Evolutionary conservation across 1,139 yeast genomes (phyloP).

Genomic region (Pichia sp.): DNA sequence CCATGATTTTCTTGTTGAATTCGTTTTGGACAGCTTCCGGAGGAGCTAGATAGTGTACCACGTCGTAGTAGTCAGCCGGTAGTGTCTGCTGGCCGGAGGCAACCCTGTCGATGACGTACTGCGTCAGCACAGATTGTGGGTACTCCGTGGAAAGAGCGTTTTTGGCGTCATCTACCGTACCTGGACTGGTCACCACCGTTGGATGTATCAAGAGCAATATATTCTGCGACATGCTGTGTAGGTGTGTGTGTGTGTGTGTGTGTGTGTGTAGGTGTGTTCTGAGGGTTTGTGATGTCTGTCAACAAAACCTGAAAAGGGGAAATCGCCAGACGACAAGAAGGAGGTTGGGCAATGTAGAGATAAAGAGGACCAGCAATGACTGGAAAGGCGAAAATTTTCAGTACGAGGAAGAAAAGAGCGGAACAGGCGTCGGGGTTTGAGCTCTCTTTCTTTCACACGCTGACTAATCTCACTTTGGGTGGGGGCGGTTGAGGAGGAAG

Average conservation of each 20-base stretch:
- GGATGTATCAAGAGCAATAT: constrained; percentile 62
- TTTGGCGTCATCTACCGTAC: constrained; percentile 41
- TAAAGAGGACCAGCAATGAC: neutral
- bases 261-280: neutral
- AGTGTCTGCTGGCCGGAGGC: constrained; percentile 53
- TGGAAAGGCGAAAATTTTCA: constrained; percentile 6
- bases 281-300: too few species aligned
- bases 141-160: constrained; percentile 20
- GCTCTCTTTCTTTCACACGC: neutral
- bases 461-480: neutral
- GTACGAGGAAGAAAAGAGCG: neutral
- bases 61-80: constrained; percentile 39
- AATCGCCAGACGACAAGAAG: neutral
- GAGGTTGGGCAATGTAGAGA: neutral
- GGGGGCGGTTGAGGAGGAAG: neutral
- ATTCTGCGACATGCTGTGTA: constrained; percentile 2
- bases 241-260: neutral
- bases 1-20: constrained; percentile 44
- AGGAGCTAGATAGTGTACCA: constrained; percentile 59
- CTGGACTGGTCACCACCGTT: constrained; percentile 61
- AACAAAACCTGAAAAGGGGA: neutral
- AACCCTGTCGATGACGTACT: constrained; percentile 69
- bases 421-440: constrained; percentile 1
- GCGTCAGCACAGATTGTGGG: constrained; percentile 39
- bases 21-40: constrained; percentile 38